Evolutionary conservation across 352 stramenopile genomes (phyloP), one percentile per base, ranked within the genome.

Genomic region (Phytophthora pistaciae): DNA sequence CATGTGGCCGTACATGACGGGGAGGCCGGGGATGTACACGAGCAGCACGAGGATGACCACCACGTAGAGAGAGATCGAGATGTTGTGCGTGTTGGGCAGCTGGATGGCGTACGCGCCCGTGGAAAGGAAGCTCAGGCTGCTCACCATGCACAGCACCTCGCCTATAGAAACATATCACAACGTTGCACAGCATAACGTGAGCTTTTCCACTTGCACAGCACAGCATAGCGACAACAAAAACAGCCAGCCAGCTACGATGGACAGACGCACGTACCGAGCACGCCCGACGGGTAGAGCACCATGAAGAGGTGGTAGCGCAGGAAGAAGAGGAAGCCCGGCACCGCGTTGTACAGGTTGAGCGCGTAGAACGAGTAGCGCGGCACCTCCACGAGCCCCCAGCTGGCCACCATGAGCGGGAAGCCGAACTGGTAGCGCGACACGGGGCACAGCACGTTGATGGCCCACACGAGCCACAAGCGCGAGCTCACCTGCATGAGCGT

Each of bases 301-400:
- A 98, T 96, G 85, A 99, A 99, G 23, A 99, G 85, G 62, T 98
- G 98, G 79, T 99, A 99, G 60, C 97, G 94, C 40, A 99, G 75
- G 85, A 96, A 99, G 77, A 99, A 98, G 38, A 99, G 84, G 64
- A 93, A 93, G 67, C 89, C 97, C n/a, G 98, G 98, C 72, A 98
- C 94, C 54, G 81, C 91, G 56, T 96, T 83, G 77, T 98, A 84
- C 56, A 99, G 71, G 71, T 98, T 98, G 62, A 98, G 81, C 20
- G 97, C 83, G 78, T 99, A 99, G 80, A 99, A 99, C 11, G 98
- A 83, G 85, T 99, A 99, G 56, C 98, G 96, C 60, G 96, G 96
- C 29, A 99, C 94, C 66, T 98, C 93, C 18, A 97, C 90, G 55
- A 96, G 80, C 5, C 83, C 82, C 93, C 93, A 98, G 66, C 86